These are phyloP conservation scores for Cladosporium phlei DNA, from an alignment of 2,329 filamentous ascomycete genomes.

Conservation along the genomic window DNA sequence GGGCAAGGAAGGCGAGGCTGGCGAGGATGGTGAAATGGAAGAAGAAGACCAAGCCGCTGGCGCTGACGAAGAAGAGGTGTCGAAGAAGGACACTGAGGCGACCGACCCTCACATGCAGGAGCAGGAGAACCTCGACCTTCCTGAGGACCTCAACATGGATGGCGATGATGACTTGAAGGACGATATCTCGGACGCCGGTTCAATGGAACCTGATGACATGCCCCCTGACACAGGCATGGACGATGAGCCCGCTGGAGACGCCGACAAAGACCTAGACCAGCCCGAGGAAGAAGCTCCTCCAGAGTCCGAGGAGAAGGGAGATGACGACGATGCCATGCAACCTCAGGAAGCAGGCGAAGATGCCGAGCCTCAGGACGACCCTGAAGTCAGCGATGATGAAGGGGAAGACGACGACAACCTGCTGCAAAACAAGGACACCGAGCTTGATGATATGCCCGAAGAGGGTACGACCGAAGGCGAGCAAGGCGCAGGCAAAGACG, in stretches of 20 bases:
- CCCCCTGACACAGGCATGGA: constrained; percentile 16
- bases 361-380: constrained; percentile 31
- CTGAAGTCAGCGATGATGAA: constrained; percentile 13
- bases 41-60: constrained; percentile 29
- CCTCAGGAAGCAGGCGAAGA: constrained; percentile 40
- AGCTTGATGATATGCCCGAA: constrained; percentile 17
- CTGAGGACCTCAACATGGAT: constrained; percentile 82
- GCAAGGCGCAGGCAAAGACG: constrained; percentile 54
- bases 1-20: constrained; percentile 58
- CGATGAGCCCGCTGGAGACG: constrained; percentile 26
- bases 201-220: constrained; percentile 15
- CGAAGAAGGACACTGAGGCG: constrained; percentile 61
- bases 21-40: constrained; percentile 56
- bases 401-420: constrained; percentile 16
- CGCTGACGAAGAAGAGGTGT: constrained; percentile 56
- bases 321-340: constrained; percentile 43
- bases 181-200: constrained; percentile 31
- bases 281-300: constrained; percentile 43
- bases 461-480: constrained; percentile 20
- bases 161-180: constrained; percentile 57
- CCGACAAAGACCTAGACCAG: constrained; percentile 34
- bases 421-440: constrained; percentile 20
- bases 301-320: constrained; percentile 36
- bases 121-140: constrained; percentile 74
- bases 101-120: constrained; percentile 74